Evolutionary conservation across 2,329 filamentous ascomycete genomes (phyloP).

Genomic region (Paraphaeosphaeria sporulosa): DNA sequence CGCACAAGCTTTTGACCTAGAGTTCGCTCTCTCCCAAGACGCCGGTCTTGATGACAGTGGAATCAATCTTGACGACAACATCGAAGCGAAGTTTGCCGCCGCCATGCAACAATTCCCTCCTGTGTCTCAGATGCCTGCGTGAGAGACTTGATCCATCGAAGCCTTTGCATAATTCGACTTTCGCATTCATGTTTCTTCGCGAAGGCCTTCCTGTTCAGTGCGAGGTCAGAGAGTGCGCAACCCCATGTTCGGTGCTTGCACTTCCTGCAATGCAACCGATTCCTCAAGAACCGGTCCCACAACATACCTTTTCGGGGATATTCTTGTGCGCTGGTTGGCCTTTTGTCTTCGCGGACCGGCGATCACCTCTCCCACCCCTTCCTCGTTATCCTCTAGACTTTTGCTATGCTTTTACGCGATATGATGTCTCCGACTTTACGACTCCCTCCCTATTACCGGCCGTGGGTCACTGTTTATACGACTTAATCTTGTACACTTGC

Average conservation of each 20-base stretch:
- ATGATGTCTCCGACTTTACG: constrained; percentile 45
- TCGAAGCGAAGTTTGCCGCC: constrained; percentile 43
- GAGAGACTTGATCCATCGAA: background rate
- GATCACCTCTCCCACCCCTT: constrained; percentile 16
- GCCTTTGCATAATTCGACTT: too few relatives aligned
- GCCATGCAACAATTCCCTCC: constrained; percentile 21
- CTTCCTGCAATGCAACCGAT: background rate
- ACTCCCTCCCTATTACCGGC: constrained; percentile 33
- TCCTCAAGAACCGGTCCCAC: background rate
- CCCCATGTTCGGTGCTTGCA: background rate
- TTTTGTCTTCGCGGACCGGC: background rate
- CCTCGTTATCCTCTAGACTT: constrained; percentile 6
- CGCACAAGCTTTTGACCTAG: constrained; percentile 44
- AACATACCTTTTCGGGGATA: background rate
- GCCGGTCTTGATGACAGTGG: constrained; percentile 45
- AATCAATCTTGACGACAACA: constrained; percentile 45
- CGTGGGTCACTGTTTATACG: constrained; percentile 32
- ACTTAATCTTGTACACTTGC: constrained; percentile 34
- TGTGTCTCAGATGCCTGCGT: constrained; percentile 29
- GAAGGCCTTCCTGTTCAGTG: too few relatives aligned
- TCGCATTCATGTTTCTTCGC: too few relatives aligned
- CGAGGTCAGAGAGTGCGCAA: background rate
- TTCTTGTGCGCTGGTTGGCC: constrained; percentile 13
- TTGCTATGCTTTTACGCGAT: constrained; percentile 26
- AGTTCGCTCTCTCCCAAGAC: constrained; percentile 43